These are phyloP conservation scores for Diaporthe vaccinii DNA, from an alignment of 2,329 filamentous ascomycete genomes.

Conservation along the genomic window DNA sequence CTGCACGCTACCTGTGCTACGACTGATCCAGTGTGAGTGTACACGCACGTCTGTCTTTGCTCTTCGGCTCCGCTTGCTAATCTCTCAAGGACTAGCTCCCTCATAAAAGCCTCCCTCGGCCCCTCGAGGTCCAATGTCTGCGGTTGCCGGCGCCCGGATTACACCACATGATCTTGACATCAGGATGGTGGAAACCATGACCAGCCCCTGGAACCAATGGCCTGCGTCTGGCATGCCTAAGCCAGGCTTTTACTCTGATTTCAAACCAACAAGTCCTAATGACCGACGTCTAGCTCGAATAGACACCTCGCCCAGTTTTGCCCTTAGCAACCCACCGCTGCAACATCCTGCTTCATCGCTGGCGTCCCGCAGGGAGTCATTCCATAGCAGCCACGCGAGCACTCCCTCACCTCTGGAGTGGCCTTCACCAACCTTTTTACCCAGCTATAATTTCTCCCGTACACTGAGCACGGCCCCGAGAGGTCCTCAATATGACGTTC, in stretches of 20 bases:
- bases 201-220: slow-evolving; percentile 51
- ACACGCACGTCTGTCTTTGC: background rate
- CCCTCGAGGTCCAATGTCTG: slow-evolving; percentile 49
- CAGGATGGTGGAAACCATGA: slow-evolving; percentile 53
- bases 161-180: slow-evolving; percentile 49
- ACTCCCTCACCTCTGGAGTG: slow-evolving; percentile 44
- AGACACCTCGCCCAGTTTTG: slow-evolving; percentile 22
- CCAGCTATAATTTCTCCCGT: slow-evolving; percentile 30
- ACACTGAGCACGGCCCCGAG: background rate
- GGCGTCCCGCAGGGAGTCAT: slow-evolving; percentile 16
- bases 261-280: slow-evolving; percentile 8
- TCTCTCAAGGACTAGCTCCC: background rate
- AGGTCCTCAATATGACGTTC: slow-evolving; percentile 15
- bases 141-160: slow-evolving; percentile 46
- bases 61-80: slow-evolving; percentile 36
- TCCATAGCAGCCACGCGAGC: slow-evolving; percentile 43
- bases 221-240: slow-evolving; percentile 46
- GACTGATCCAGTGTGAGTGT: slow-evolving; percentile 17
- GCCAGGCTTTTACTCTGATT: slow-evolving; percentile 39
- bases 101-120: slow-evolving; percentile 34
- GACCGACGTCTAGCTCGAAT: slow-evolving; percentile 11
- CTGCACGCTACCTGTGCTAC: slow-evolving; percentile 12
- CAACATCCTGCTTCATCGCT: slow-evolving; percentile 13
- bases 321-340: background rate
- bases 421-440: slow-evolving; percentile 41